phyloP scores from a whole-genome alignment of 2,329 filamentous ascomycete species.

The Xylariaceae sp. region DNA sequence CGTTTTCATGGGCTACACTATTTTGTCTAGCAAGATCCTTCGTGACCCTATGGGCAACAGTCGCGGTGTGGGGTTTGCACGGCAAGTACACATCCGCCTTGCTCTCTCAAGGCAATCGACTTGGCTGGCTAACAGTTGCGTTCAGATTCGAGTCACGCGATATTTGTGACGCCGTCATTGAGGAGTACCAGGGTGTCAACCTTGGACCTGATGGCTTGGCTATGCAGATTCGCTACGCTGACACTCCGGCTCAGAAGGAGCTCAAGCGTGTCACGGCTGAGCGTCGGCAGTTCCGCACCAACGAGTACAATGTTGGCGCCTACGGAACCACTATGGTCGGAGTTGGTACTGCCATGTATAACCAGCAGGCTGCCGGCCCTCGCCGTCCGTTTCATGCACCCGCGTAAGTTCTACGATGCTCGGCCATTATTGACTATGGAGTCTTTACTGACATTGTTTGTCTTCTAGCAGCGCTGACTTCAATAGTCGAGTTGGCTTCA shows the following conservation, averaged over 20 bases:
- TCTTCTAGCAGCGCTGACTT: conserved; percentile 12
- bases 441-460: conserved; percentile 7
- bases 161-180: conserved; percentile 84
- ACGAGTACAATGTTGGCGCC: conserved; percentile 81
- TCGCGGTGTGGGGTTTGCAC: conserved; percentile 94
- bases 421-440: neutral
- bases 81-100: conserved; percentile 51
- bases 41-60: conserved; percentile 88
- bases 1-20: conserved; percentile 75
- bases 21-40: conserved; percentile 91
- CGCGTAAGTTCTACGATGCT: conserved; percentile 15
- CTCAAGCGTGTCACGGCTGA: conserved; percentile 95
- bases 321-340: conserved; percentile 62
- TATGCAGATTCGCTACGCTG: conserved; percentile 92
- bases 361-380: conserved; percentile 34
- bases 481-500: conserved; percentile 8
- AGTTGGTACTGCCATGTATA: conserved; percentile 48
- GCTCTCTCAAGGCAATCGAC: neutral
- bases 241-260: conserved; percentile 94
- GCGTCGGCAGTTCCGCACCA: conserved; percentile 90
- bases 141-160: conserved; percentile 82
- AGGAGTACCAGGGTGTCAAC: conserved; percentile 74
- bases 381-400: conserved; percentile 25
- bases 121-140: conserved; percentile 20
- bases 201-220: conserved; percentile 76